These are phyloP conservation scores for Zymoseptoria crescenta DNA, from an alignment of 2,329 filamentous ascomycete genomes.

Conservation along the genomic window DNA sequence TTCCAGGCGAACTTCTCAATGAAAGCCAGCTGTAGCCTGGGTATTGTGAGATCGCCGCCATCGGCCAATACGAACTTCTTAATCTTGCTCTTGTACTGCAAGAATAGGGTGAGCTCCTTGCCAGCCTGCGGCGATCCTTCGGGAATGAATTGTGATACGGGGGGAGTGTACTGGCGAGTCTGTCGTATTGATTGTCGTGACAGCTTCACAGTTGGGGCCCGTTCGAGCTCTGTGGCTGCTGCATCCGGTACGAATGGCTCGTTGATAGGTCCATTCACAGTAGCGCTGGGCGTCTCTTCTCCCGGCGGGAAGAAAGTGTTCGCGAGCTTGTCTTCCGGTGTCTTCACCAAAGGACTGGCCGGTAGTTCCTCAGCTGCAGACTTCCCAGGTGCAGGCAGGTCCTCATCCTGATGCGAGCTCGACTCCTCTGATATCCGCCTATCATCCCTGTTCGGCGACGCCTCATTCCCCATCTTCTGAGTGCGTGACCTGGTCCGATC, in stretches of 20 bases:
- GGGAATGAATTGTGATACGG: slow-evolving; percentile 37
- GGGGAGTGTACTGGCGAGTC: slow-evolving; percentile 29
- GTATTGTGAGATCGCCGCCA: slow-evolving; percentile 77
- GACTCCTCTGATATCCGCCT: slow-evolving; percentile 58
- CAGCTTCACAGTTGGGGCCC: slow-evolving; percentile 7
- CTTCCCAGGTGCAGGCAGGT: slow-evolving; percentile 26
- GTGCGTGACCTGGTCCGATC: slow-evolving; percentile 22
- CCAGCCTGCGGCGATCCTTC: slow-evolving; percentile 61
- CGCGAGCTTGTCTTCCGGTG: slow-evolving; percentile 58
- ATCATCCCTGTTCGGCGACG: slow-evolving; percentile 51
- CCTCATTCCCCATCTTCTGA: slow-evolving; percentile 39
- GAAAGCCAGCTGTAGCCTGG: slow-evolving; percentile 84
- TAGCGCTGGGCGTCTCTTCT: slow-evolving; percentile 23
- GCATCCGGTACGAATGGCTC: slow-evolving; percentile 20
- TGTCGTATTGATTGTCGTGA: slow-evolving; percentile 12
- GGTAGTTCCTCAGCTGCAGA: slow-evolving; percentile 8
- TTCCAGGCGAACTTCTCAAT: slow-evolving; percentile 99
- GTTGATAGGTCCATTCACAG: slow-evolving; percentile 30
- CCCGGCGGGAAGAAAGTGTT: slow-evolving; percentile 20
- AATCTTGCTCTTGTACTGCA: slow-evolving; percentile 94
- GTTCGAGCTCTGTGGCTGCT: slow-evolving; percentile 5
- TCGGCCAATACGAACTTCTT: slow-evolving; percentile 90
- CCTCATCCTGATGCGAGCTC: slow-evolving; percentile 32
- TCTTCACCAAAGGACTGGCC: slow-evolving; percentile 47
- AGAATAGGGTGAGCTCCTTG: slow-evolving; percentile 85